phyloP scores from a whole-genome alignment of 2,329 filamentous ascomycete species.

The Coniochaeta sp. region DNA sequence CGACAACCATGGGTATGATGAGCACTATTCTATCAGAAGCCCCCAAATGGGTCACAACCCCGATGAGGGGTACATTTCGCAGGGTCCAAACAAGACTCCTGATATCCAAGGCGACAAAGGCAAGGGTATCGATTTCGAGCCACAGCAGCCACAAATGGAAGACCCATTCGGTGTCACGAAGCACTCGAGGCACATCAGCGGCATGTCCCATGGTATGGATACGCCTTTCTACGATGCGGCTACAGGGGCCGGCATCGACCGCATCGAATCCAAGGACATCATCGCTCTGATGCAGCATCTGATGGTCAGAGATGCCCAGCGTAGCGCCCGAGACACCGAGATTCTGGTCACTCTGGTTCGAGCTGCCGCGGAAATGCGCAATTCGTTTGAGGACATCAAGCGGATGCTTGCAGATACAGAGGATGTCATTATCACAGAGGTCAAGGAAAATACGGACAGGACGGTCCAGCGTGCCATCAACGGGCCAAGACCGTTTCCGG shows the following conservation, averaged over 20 bases:
- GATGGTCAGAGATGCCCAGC: conserved; percentile 92
- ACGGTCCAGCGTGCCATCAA: conserved; percentile 76
- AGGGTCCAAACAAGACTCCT: conserved; percentile 49
- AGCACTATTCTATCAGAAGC: conserved; percentile 44
- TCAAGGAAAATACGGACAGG: conserved; percentile 82
- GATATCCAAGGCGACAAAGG: conserved; percentile 44
- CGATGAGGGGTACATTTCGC: conserved; percentile 91
- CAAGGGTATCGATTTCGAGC: conserved; percentile 48
- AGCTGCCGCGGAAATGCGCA: conserved; percentile 93
- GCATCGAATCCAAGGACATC: conserved; percentile 93
- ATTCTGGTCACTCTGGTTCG: conserved; percentile 91
- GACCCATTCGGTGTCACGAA: conserved; percentile 60
- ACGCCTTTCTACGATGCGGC: conserved; percentile 87
- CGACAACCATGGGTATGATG: conserved; percentile 15
- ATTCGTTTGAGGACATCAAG: conserved; percentile 92
- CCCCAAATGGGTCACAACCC: conserved; percentile 52
- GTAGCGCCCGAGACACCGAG: conserved; percentile 92
- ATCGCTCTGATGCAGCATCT: conserved; percentile 97
- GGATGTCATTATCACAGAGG: conserved; percentile 77
- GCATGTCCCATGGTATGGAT: conserved; percentile 84
- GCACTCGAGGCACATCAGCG: conserved; percentile 66
- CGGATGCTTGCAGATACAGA: conserved; percentile 86
- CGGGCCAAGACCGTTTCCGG: conserved; percentile 77
- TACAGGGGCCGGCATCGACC: conserved; percentile 79
- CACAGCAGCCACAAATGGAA: conserved; percentile 40